Evolutionary conservation across 2,329 filamentous ascomycete genomes (phyloP).

Genomic region (Fusarium coicis): DNA sequence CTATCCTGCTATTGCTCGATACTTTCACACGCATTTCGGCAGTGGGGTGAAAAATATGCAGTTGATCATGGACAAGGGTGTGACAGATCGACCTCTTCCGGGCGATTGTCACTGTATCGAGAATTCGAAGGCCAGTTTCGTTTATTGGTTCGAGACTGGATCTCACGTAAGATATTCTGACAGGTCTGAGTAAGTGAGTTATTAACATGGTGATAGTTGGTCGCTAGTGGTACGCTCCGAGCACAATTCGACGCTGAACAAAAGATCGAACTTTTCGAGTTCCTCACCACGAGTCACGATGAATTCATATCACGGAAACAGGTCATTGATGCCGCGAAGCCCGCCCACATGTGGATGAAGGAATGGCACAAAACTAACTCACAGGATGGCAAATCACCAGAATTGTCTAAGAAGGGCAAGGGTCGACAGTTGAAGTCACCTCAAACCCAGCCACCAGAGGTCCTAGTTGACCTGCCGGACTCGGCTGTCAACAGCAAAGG

Average conservation of each 20-base stretch:
- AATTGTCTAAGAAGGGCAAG: conserved; percentile 76
- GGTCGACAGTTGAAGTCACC: conserved; percentile 69
- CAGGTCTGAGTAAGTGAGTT: neutral
- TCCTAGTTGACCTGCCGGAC: conserved; percentile 66
- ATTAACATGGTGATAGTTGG: conserved; percentile 65
- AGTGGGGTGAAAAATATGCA: conserved; percentile 89
- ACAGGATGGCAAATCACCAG: conserved; percentile 69
- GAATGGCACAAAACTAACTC: conserved; percentile 71
- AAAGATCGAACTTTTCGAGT: conserved; percentile 87
- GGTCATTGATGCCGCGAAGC: conserved; percentile 70
- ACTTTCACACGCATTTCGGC: conserved; percentile 89
- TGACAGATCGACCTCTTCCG: conserved; percentile 64
- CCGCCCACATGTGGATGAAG: conserved; percentile 72
- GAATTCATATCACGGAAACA: conserved; percentile 82
- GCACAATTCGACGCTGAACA: conserved; percentile 83
- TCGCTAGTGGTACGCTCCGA: conserved; percentile 79
- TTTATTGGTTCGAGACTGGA: conserved; percentile 88
- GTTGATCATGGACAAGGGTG: conserved; percentile 79
- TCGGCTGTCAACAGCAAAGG: conserved; percentile 69
- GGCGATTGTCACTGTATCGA: conserved; percentile 79
- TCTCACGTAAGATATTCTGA: conserved; percentile 71
- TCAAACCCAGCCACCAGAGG: conserved; percentile 66
- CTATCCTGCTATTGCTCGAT: conserved; percentile 83
- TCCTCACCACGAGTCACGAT: conserved; percentile 79
- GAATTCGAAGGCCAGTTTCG: conserved; percentile 79